These are phyloP conservation scores for Polytrichum formosum DNA, from an alignment of 225 moss, liverwort and hornwort species.

Conservation along the genomic window DNA sequence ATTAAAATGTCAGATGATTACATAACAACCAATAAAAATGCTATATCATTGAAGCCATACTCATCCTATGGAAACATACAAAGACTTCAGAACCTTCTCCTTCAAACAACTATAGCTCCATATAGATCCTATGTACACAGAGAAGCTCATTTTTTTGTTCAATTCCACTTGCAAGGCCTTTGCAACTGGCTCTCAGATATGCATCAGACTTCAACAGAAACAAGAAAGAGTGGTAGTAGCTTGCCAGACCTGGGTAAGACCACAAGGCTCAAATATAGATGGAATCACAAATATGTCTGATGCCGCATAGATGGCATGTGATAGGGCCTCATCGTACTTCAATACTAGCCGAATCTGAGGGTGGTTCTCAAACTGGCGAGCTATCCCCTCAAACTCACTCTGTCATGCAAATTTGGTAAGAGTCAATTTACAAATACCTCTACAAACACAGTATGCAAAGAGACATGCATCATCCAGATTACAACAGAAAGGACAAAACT, in stretches of 20 bases:
- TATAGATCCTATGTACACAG: too few relatives aligned
- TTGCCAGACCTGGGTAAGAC: conserved; percentile 77
- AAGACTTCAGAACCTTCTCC: neutral
- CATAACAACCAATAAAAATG: neutral
- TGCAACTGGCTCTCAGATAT: too few relatives aligned
- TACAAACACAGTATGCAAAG: neutral
- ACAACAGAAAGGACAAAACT: too few relatives aligned
- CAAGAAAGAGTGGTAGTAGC: neutral
- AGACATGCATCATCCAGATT: too few relatives aligned
- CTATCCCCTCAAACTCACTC: conserved; percentile 88
- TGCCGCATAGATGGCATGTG: conserved; percentile 92
- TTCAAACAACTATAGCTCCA: too few relatives aligned
- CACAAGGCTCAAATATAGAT: conserved; percentile 95
- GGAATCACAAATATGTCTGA: conserved; percentile 93
- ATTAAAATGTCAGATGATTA: too few relatives aligned
- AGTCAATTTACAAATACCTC: neutral
- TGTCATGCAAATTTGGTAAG: conserved; percentile 22
- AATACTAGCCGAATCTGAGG: conserved; percentile 78
- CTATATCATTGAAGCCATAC: neutral
- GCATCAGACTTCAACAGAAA: too few relatives aligned
- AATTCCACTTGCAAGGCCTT: too few relatives aligned
- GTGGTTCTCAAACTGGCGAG: conserved; percentile 78
- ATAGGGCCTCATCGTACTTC: conserved; percentile 92
- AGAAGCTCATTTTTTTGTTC: too few relatives aligned
- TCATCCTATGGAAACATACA: neutral